Percentiles rank a stretch among this genome's conserved stretches.
phyloP scores from a whole-genome alignment of 495 filamentous ascomycete species.

The Baudoinia panamericana region DNA sequence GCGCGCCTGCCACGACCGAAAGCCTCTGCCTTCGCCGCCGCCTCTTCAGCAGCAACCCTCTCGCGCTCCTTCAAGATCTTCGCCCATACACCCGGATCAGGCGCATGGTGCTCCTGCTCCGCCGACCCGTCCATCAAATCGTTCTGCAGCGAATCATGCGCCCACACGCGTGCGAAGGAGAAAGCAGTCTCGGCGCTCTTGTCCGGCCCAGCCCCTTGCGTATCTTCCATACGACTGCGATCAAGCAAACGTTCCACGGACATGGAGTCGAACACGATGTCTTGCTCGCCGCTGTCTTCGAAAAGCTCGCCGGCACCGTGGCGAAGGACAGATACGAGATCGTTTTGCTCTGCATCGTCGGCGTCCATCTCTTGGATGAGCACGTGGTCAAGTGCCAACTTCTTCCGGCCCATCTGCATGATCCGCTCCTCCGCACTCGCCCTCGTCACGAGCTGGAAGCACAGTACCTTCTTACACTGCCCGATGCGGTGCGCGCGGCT shows the following conservation, averaged over 20 bases:
- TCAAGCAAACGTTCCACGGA: constrained; percentile 83
- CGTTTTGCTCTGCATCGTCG: constrained; percentile 57
- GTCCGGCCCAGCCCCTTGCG: constrained; percentile 40
- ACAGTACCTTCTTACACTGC: constrained; percentile 87
- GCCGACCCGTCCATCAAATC: constrained; percentile 36
- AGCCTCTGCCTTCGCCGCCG: constrained; percentile 46
- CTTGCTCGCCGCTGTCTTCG: constrained; percentile 49
- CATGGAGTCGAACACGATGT: constrained; percentile 63
- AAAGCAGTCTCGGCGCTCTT: constrained; percentile 64
- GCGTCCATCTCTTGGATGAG: constrained; percentile 81
- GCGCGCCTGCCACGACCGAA: constrained; percentile 73
- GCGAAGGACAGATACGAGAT: constrained; percentile 77
- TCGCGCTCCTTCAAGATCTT: constrained; percentile 74
- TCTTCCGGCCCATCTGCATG: constrained; percentile 87
- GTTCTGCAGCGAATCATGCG: constrained; percentile 60
- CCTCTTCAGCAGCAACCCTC: constrained; percentile 55
- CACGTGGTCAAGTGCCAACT: constrained; percentile 84
- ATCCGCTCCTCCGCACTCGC: constrained; percentile 89
- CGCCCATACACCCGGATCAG: constrained; percentile 67
- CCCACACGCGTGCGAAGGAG: constrained; percentile 86
- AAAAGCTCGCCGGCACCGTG: constrained; percentile 83
- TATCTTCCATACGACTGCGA: constrained; percentile 66
- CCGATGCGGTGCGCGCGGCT: constrained; percentile 92
- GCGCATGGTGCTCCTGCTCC: constrained; percentile 26
- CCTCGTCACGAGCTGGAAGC: constrained; percentile 86